Conservation (phyloP, 345 rosid genomes). For the Salix brachista region DNA sequence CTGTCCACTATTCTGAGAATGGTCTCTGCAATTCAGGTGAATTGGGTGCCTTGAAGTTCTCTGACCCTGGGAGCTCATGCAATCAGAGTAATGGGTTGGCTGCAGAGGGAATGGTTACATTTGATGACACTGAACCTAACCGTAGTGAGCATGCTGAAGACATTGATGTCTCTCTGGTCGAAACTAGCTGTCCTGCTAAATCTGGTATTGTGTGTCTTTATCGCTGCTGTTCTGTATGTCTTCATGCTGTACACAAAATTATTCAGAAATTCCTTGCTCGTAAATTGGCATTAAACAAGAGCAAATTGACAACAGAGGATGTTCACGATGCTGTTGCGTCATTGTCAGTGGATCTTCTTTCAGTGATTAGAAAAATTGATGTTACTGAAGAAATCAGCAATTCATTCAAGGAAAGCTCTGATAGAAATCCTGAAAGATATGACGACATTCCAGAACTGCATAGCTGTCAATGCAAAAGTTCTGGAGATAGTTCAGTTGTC, state of each 20-base stretch:
- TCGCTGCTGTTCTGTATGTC: slow-evolving; percentile 63
- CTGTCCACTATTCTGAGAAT: slow-evolving; percentile 19
- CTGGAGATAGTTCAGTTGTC: slow-evolving; percentile 24
- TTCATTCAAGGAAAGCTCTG: slow-evolving; percentile 24
- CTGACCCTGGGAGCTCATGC: slow-evolving; percentile 12
- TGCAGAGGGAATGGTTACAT: slow-evolving; percentile 3
- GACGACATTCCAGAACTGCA: slow-evolving; percentile 17
- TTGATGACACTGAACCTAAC: slow-evolving; percentile 18
- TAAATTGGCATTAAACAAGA: slow-evolving; percentile 36
- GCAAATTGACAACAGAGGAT: slow-evolving; percentile 46
- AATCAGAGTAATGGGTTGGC: slow-evolving; percentile 24
- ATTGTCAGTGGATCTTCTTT: slow-evolving; percentile 59
- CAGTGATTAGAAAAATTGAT: slow-evolving; percentile 50
- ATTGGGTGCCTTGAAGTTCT: slow-evolving; percentile 7
- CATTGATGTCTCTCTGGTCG: slow-evolving; percentile 11
- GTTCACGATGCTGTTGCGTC: slow-evolving; percentile 68
- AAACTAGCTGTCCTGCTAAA: slow-evolving; percentile 23
- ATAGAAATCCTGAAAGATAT: slow-evolving; percentile 12
- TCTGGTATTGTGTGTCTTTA: slow-evolving; percentile 47
- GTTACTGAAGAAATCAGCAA: slow-evolving; percentile 21
- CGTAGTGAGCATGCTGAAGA: slow-evolving; percentile 18
- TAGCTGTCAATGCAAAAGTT: slow-evolving; percentile 42
- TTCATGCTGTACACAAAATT: slow-evolving; percentile 39
- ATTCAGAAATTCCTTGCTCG: slow-evolving; percentile 48
- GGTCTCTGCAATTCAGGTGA: slow-evolving; percentile 24